Base-by-base conservation (phyloP, 306 rosid species). In the Inga leiocalycina region DNA sequence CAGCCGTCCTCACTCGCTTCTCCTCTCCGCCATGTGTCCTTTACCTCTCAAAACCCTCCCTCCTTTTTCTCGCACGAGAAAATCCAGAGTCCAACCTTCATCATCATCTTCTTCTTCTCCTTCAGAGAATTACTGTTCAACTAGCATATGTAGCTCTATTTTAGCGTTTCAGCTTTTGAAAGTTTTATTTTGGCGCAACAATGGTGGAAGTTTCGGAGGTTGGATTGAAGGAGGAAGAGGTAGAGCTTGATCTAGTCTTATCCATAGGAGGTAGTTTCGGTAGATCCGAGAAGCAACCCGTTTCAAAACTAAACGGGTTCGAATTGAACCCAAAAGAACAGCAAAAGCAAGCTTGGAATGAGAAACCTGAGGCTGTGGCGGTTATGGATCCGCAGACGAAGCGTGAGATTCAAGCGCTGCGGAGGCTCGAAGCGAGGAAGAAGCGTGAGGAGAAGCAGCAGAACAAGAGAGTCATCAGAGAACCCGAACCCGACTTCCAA, bases 191-290 rank as follows among this genome's bases (percentile, higher is more conserved):
- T 59, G 34, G 2, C 10, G 45, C 41, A 14, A 20, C 34, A 83
- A 83, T 85, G 83, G 83, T 57, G 88, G 84, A 82, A 34, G 34
- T 52, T 59, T 80, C 81, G 5, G 76, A 80, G 74, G 30, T 59
- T 11, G 46, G 83, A 5, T 39, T 45, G 56, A 11, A 73, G 41
- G 86, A 75, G 16, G 91, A 86, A n/a, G 91, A 90, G 80, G 24
- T 90, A 1, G 93, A 89, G 75, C 92, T 94, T 3, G 98, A 92
- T 81, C 89, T 94, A 37, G 92, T 85, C 2, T 80, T 94, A 72
- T 88, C 97, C 9, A 90, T 92, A 0, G 97, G 98, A 1, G 89
- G 97, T 3, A 57, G 82, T 81, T 88, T 89, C 48, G 61, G 84
- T 27, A 92, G 39, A 24, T 61, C 83, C 2, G 88, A 84, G 11